These are phyloP conservation scores for Amaranthus cruentus DNA, from an alignment of 148 eudicot genomes.

Conservation along the genomic window DNA sequence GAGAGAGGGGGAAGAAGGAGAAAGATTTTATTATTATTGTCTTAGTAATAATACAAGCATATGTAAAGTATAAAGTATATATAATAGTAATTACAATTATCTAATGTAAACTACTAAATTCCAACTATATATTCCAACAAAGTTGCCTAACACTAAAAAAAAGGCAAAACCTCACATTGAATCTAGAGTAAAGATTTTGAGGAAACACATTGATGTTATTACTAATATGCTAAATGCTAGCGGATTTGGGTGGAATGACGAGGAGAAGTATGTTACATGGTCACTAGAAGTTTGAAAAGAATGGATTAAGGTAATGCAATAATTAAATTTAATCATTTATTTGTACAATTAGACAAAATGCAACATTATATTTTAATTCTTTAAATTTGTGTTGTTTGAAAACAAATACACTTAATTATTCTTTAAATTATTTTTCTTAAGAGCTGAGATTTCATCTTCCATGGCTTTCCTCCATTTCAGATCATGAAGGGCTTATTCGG, in stretches of 20 bases:
- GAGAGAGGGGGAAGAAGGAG: too few species aligned
- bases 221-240: background rate
- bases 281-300: background rate
- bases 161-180: background rate
- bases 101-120: too few species aligned
- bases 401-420: too few species aligned
- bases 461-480: too few species aligned
- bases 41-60: too few species aligned
- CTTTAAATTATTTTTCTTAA: too few species aligned
- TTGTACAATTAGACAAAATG: background rate
- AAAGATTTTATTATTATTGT: too few species aligned
- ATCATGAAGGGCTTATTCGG: too few species aligned
- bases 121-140: background rate
- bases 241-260: conserved; percentile 11
- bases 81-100: too few species aligned
- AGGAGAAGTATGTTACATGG: background rate
- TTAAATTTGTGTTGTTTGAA: background rate
- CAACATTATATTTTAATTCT: background rate
- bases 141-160: background rate
- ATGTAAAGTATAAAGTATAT: too few species aligned
- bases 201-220: background rate
- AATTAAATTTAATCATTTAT: too few species aligned
- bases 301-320: background rate
- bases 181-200: background rate
- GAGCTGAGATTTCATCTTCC: too few species aligned